These are phyloP conservation scores for Populus alba DNA, from an alignment of 345 rosid genomes.

Conservation along the genomic window DNA sequence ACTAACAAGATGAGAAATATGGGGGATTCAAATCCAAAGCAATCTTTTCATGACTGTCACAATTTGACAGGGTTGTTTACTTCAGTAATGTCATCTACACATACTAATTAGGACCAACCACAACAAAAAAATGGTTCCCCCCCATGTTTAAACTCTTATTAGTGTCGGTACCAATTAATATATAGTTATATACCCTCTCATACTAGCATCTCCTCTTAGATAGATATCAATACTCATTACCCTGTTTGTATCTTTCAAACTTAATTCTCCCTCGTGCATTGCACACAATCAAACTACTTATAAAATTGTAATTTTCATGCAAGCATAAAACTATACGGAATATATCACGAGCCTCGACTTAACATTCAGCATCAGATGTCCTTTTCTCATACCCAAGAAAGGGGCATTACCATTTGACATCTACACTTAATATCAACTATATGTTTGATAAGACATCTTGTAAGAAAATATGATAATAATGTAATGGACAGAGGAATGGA, in stretches of 20 bases:
- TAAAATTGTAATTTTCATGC: background rate
- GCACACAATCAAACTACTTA: background rate
- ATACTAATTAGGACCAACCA: background rate
- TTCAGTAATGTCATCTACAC: background rate
- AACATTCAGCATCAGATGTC: background rate
- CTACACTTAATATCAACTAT: background rate
- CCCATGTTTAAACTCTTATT: background rate
- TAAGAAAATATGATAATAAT: background rate
- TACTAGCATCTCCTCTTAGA: background rate
- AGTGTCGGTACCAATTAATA: background rate
- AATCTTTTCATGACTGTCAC: background rate
- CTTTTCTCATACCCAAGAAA: background rate
- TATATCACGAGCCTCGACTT: background rate
- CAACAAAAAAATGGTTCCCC: background rate
- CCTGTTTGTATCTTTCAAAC: background rate
- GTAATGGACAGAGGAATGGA: background rate
- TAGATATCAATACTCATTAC: background rate
- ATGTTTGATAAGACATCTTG: background rate
- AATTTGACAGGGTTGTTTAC: background rate
- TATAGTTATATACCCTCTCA: background rate
- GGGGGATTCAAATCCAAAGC: background rate
- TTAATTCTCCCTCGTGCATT: background rate
- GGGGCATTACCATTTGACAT: background rate
- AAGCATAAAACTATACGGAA: background rate
- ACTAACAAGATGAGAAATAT: background rate